Base-by-base conservation (phyloP, 2,329 filamentous ascomycete species). In the Trichoderma sp. region DNA sequence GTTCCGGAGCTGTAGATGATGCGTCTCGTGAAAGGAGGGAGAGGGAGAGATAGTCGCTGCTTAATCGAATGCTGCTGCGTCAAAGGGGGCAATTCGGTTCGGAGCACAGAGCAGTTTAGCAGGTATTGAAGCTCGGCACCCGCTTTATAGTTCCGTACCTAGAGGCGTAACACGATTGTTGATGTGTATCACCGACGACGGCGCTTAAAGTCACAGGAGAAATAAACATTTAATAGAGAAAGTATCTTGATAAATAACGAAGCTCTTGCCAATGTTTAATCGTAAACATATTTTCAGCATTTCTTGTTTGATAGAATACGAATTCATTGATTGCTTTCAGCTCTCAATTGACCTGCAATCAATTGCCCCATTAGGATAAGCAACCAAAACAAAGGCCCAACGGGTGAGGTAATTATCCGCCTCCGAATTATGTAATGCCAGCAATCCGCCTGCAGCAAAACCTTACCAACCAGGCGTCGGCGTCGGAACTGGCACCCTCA, bases 351-450 rank as follows among this genome's bases (percentile, higher is more conserved):
- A 28, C 39, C 57, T 34, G 36, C 57, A 53, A 50, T 62, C 55
- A 61, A 69, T 69, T 69, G 11, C 67, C 67, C 47, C 67, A 36
- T 69, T 69, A 32, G 67, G 67, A 26, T 26, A 58, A 69, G 55
- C 8, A 53, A n/a, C 47, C 43, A 34, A 47, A 30, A 26, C 32
- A 69, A 34, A 62, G 39, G 13, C 58, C 39, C 50, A 57, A 34
- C 66, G 66, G 71, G 71, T 53, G 71, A 69, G 58, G 43, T 72
- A 70, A 72, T 72, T 72, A 62, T 72, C 71, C 71, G 71, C 66
- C 59, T 58, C 71, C 71, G 71, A 62, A 64, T 72, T 72, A 72
- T 63, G 71, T 72, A 72, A 72, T 70, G 58, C 32, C 32, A 53
- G 6, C 47, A 64, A 43, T 36, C 66, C 34, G 71, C 71, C 57